A percentile compares a stretch with the other conserved stretches of the same genome.
phyloP scores from a whole-genome alignment of 306 rosid species.

The Hylodesmum podocarpum region DNA sequence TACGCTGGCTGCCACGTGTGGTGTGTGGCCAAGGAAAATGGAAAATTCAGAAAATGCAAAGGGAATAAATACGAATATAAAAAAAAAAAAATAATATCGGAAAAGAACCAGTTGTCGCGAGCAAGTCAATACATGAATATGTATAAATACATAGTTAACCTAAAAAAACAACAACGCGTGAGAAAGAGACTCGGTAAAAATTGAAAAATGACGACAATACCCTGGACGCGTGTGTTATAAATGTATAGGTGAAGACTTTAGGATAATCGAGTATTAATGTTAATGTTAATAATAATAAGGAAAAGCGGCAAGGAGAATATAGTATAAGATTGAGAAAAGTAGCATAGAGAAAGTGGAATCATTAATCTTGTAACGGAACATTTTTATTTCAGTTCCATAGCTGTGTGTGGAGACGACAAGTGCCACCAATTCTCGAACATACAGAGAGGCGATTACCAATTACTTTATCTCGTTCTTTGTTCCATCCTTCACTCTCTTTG shows the following conservation, averaged over 20 bases:
- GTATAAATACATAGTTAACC: no score
- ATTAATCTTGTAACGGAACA: constrained; percentile 27
- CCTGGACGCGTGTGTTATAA: no score
- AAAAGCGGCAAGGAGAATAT: constrained; percentile 17
- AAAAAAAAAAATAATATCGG: no score
- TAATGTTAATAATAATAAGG: neutral
- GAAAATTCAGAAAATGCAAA: neutral
- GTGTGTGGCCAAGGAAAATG: neutral
- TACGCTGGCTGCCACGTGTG: constrained; percentile 35
- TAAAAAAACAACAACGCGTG: constrained; percentile 63
- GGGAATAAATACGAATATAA: constrained; percentile 19
- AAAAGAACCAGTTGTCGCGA: constrained; percentile 19
- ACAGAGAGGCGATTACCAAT: constrained; percentile 44
- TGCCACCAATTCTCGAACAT: constrained; percentile 30
- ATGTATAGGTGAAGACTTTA: neutral
- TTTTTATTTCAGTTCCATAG: constrained; percentile 12
- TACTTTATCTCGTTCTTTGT: constrained; percentile 15
- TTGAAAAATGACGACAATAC: neutral
- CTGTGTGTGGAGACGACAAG: constrained; percentile 33
- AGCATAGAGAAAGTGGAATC: constrained; percentile 27
- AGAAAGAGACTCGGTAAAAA: constrained; percentile 19
- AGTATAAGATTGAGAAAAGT: neutral
- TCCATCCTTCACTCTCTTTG: neutral
- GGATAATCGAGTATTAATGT: neutral
- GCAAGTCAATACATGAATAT: constrained; percentile 45